A percentile compares a stretch with the other conserved stretches of the same genome.
phyloP scores from a whole-genome alignment of 2,329 filamentous ascomycete species.

The Septoria linicola region DNA sequence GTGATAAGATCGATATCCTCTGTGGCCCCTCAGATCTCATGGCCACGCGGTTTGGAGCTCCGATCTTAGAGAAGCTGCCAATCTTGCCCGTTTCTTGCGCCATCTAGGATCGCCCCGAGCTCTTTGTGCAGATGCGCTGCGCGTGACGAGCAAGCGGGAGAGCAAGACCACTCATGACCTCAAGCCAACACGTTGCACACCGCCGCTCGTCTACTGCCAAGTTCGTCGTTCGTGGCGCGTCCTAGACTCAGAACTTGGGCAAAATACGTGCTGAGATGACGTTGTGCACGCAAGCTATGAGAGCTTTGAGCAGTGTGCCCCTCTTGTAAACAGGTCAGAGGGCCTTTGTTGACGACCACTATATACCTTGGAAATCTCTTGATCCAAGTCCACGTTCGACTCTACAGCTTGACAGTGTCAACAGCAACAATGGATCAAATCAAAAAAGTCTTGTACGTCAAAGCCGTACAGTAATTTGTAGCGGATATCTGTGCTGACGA shows the following conservation, averaged over 20 bases:
- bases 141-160: background rate
- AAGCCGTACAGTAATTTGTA: background rate
- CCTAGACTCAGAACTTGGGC: background rate
- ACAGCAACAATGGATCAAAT: constrained; percentile 44
- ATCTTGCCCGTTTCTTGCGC: background rate
- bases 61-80: background rate
- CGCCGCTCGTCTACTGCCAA: constrained; percentile 5
- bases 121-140: constrained; percentile 7
- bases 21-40: no score
- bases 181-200: constrained; percentile 15
- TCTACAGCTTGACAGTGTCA: background rate
- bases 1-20: no score
- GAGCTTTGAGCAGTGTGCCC: constrained; percentile 5
- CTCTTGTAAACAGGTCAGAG: constrained; percentile 10
- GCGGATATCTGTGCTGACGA: background rate
- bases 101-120: background rate
- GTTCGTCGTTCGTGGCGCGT: background rate
- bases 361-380: constrained; percentile 1
- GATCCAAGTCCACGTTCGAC: constrained; percentile 1
- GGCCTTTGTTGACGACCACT: constrained; percentile 7
- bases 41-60: no score
- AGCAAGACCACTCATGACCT: constrained; percentile 13
- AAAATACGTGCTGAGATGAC: constrained; percentile 3
- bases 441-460: constrained; percentile 45
- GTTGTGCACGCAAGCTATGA: constrained; percentile 5